Evolutionary conservation across 1,284 basidiomycete species (phyloP).

Genomic region (Taiwanofungus camphoratus): DNA sequence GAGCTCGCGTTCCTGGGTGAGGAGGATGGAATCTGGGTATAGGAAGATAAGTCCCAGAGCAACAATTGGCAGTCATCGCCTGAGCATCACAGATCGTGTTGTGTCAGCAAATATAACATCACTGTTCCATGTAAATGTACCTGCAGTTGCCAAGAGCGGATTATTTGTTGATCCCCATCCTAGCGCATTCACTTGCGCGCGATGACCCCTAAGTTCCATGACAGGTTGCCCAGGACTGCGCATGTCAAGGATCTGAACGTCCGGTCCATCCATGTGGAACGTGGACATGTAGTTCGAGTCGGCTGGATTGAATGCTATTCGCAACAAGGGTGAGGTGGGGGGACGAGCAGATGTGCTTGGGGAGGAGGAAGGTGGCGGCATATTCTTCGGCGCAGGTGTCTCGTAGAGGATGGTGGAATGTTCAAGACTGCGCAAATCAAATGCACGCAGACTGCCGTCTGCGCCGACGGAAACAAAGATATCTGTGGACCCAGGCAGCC

Average conservation of each 20-base stretch:
- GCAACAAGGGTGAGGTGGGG: constrained; percentile 73
- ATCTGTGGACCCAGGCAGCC: constrained; percentile 97
- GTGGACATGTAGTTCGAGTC: constrained; percentile 92
- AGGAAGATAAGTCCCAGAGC: constrained; percentile 77
- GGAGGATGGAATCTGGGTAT: constrained; percentile 49
- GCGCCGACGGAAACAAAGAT: constrained; percentile 99
- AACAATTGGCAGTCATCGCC: constrained; percentile 90
- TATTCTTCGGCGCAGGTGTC: constrained; percentile 74
- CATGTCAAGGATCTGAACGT: constrained; percentile 92
- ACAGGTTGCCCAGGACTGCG: constrained; percentile 90
- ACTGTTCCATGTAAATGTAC: constrained; percentile 36
- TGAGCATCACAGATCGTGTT: constrained; percentile 29
- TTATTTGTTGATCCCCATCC: constrained; percentile 84
- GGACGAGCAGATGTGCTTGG: constrained; percentile 58
- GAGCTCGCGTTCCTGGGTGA: constrained; percentile 60
- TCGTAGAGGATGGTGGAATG: constrained; percentile 99
- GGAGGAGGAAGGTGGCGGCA: constrained; percentile 47
- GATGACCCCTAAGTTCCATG: constrained; percentile 82
- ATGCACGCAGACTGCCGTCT: constrained; percentile 93
- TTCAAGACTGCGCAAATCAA: constrained; percentile 93
- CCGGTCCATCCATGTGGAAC: constrained; percentile 84
- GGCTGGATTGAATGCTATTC: constrained; percentile 83
- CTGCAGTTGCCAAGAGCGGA: constrained; percentile 79
- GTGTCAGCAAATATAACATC: background rate
- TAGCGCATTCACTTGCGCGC: constrained; percentile 72